Base-by-base conservation (phyloP, 2,329 filamentous ascomycete genomes). In the Alternaria dauci region DNA sequence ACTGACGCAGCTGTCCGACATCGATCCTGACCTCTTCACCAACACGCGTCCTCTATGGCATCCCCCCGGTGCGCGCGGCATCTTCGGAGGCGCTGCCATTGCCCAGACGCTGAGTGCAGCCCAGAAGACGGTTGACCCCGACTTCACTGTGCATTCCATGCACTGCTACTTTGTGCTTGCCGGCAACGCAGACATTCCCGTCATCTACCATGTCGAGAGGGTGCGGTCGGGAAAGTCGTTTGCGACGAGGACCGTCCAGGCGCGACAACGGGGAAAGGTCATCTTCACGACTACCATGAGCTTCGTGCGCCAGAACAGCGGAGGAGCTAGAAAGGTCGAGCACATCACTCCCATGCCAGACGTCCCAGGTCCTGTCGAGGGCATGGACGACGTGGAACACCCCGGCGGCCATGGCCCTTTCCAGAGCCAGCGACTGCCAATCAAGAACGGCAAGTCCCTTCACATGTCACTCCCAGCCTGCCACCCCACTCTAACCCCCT, bases 101-200 rank as follows among this genome's bases (percentile, higher is more conserved):
- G 94, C 94, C 48, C 94, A 98, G 84, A 94, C 87, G 73, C 89
- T 97, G 26, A 87, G 91, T 46, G 93, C 95, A 2, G 95, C 93
- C 25, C 93, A 97, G 79, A 88, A 89, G 74, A 99, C 95, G 8
- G 92, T 99, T 2, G 90, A 91, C 0, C 78, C 83, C 26, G 85
- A 91, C 76, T 97, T 97, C 80, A 87, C 89, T 61, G 88, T 95
- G 51, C 95, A 99, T 83, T 94, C 91, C 75, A 97, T 96, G 91
- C 95, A 99, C 85, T 98, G 95, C 86, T 99, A 98, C 83, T 99
- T 99, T 79, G 89, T 99, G 34, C 88, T 98, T 2, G 94, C 94
- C 5, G 95, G 95, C 28, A 91, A 94, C 74, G 85, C 88, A 12
- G 88, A 91, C 61, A 90, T 95, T 18, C 94, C 95, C 32, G 91